Conservation (phyloP, 2,329 filamentous ascomycete species). For the Periglandula ipomoeae region DNA sequence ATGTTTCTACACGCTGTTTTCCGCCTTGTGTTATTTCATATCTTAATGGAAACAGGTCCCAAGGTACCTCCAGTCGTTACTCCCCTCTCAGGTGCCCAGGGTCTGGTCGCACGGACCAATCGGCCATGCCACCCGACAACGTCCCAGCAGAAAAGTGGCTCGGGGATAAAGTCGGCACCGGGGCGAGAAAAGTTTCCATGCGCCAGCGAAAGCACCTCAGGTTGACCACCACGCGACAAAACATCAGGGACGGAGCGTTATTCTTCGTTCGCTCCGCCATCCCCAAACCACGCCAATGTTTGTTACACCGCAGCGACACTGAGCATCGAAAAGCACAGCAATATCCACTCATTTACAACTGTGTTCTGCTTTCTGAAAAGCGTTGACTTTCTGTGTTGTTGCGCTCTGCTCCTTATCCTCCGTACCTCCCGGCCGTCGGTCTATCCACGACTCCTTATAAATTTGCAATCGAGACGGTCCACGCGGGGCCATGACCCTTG, state of each 20-base stretch:
- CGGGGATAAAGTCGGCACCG: constrained; percentile 5
- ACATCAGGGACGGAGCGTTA: not conserved
- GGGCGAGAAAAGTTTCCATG: constrained; percentile 2
- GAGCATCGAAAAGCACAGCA: constrained; percentile 2
- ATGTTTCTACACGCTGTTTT: too few relatives aligned
- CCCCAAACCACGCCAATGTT: not conserved
- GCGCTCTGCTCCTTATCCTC: not conserved
- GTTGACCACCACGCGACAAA: not conserved
- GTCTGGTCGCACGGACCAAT: constrained; percentile 3
- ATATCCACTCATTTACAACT: not conserved
- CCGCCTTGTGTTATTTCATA: too few relatives aligned
- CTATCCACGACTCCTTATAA: not conserved
- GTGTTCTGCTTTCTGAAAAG: not conserved
- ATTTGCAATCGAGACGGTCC: not conserved
- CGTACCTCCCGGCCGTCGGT: not conserved
- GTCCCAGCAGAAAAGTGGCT: not conserved
- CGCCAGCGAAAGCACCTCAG: not conserved
- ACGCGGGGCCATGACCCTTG: constrained; percentile 7
- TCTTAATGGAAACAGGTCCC: too few relatives aligned
- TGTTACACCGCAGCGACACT: not conserved
- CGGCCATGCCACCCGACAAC: not conserved
- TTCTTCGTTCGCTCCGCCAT: not conserved
- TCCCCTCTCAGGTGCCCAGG: too few relatives aligned
- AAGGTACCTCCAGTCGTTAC: too few relatives aligned
- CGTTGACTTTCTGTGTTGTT: not conserved